Conservation (phyloP, 192 early-diverging fungal genomes). For the Coemansia sp. region DNA sequence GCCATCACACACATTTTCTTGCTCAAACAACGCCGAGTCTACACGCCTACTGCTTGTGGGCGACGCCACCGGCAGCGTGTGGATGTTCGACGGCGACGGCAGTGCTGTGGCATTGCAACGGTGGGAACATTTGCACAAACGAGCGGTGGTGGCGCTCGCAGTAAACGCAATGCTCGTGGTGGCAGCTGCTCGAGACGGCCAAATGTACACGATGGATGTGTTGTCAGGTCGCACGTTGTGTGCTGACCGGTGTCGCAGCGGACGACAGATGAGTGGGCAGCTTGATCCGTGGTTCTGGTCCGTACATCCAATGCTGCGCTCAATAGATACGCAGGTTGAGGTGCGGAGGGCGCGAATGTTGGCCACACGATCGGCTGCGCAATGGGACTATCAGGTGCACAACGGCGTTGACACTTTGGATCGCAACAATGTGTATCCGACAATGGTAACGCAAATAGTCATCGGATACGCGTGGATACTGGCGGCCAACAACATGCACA, state of each 20-base stretch:
- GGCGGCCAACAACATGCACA: slow-evolving; percentile 30
- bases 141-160: slow-evolving; percentile 25
- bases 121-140: slow-evolving; percentile 28
- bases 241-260: slow-evolving; percentile 17
- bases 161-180: slow-evolving; percentile 25
- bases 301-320: slow-evolving; percentile 21
- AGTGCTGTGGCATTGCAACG: neutral
- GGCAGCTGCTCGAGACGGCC: slow-evolving; percentile 36
- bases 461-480: slow-evolving; percentile 20
- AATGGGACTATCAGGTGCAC: slow-evolving; percentile 20
- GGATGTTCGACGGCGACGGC: slow-evolving; percentile 27
- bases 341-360: slow-evolving; percentile 19
- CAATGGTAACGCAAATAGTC: slow-evolving; percentile 17
- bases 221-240: slow-evolving; percentile 15
- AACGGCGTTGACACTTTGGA: slow-evolving; percentile 18
- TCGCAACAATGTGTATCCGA: slow-evolving; percentile 7
- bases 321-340: slow-evolving; percentile 4
- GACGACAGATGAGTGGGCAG: slow-evolving; percentile 7
- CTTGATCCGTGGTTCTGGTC: slow-evolving; percentile 39
- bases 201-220: slow-evolving; percentile 23
- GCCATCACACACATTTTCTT: neutral
- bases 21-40: neutral
- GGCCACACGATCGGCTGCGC: slow-evolving; percentile 10
- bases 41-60: slow-evolving; percentile 33
- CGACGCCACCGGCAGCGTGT: slow-evolving; percentile 30